These are phyloP conservation scores for Exsudoporus frostii DNA, from an alignment of 768 basidiomycete genomes.

Conservation along the genomic window DNA sequence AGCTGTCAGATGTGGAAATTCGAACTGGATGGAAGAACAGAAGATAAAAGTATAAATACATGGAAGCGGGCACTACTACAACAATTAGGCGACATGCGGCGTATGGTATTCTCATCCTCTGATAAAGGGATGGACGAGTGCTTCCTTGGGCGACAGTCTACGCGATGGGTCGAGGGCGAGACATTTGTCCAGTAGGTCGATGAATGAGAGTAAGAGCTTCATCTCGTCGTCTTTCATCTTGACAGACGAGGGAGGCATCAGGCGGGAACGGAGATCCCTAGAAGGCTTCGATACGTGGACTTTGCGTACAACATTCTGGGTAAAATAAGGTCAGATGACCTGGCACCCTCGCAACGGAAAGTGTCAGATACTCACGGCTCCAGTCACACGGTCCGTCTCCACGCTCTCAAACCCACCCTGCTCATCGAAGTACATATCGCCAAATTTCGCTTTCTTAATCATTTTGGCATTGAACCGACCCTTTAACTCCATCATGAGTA, in stretches of 20 bases:
- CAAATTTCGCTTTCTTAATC: constrained; percentile 94
- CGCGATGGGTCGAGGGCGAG: constrained; percentile 81
- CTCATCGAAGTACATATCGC: constrained; percentile 91
- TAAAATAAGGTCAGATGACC: constrained; percentile 20
- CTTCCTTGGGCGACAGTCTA: constrained; percentile 87
- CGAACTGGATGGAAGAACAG: constrained; percentile 1
- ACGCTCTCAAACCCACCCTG: constrained; percentile 81
- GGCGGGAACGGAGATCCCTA: constrained; percentile 74
- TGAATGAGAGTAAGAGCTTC: constrained; percentile 72
- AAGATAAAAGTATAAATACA: constrained; percentile 26
- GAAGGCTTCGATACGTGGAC: constrained; percentile 81
- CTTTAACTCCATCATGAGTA: constrained; percentile 97
- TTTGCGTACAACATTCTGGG: constrained; percentile 77
- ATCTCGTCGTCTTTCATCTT: constrained; percentile 89
- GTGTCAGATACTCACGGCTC: constrained; percentile 56
- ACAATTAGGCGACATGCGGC: constrained; percentile 13
- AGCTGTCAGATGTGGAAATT: constrained; percentile 11
- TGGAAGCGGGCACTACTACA: constrained; percentile 9
- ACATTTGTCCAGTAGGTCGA: constrained; percentile 91
- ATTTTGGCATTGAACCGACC: constrained; percentile 90
- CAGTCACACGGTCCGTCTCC: constrained; percentile 81
- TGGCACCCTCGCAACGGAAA: not conserved
- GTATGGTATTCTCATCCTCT: constrained; percentile 41
- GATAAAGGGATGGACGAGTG: constrained; percentile 83
- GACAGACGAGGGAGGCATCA: constrained; percentile 75